Conservation (phyloP, 2,329 filamentous ascomycete genomes). For the Fusarium luffae region DNA sequence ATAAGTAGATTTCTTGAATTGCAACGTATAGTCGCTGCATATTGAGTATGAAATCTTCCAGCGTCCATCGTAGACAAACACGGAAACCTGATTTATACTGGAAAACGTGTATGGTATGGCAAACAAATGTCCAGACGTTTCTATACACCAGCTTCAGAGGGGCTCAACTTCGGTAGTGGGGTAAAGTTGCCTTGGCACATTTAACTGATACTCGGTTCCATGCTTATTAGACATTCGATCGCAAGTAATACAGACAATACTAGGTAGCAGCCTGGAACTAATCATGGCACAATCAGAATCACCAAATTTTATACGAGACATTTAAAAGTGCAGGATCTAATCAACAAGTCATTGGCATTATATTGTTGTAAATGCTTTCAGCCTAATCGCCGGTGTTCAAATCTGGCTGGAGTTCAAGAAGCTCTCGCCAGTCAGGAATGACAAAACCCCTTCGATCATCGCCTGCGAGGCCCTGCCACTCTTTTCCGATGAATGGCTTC, state of each 20-base stretch:
- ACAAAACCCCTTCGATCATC: slow-evolving; percentile 55
- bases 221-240: not conserved
- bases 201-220: not conserved
- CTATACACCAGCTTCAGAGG: not conserved
- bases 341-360: not conserved
- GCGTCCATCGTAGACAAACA: not conserved
- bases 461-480: slow-evolving; percentile 52
- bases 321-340: not conserved
- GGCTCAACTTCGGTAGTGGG: slow-evolving; percentile 23
- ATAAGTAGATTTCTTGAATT: not conserved
- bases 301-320: not conserved
- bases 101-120: not conserved
- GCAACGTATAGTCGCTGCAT: not conserved
- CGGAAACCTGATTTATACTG: not conserved
- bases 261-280: not conserved
- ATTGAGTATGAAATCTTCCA: not conserved
- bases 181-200: slow-evolving; percentile 16
- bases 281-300: not conserved
- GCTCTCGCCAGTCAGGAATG: slow-evolving; percentile 61
- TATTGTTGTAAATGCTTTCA: not conserved
- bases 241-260: not conserved
- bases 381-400: slow-evolving; percentile 27
- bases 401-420: slow-evolving; percentile 29
- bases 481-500: slow-evolving; percentile 59
- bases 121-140: not conserved